These are phyloP conservation scores for Myxozyma neglecta DNA, from an alignment of 805 yeast species.

Conservation along the genomic window DNA sequence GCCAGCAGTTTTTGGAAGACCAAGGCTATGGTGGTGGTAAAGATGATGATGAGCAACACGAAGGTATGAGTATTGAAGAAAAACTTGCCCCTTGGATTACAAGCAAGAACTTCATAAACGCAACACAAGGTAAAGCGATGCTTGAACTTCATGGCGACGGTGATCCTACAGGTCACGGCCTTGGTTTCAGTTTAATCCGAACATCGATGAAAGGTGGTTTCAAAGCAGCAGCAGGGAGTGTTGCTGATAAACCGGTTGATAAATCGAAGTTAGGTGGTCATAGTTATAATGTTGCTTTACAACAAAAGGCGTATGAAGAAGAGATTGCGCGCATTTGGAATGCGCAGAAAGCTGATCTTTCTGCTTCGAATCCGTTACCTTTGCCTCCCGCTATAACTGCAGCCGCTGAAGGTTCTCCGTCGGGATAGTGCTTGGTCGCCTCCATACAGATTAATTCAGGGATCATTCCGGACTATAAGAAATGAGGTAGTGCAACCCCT, in stretches of 20 bases:
- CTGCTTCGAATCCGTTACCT: neutral
- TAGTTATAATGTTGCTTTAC: constrained; percentile 76
- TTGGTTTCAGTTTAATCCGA: constrained; percentile 81
- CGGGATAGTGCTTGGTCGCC: no score
- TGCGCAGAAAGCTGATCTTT: constrained; percentile 51
- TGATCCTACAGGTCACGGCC: constrained; percentile 89
- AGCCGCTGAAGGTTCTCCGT: no score
- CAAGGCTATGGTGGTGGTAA: constrained; percentile 53
- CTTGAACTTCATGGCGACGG: constrained; percentile 91
- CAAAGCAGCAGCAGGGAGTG: constrained; percentile 43
- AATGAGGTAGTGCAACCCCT: no score
- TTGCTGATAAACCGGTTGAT: constrained; percentile 44
- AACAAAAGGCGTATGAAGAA: constrained; percentile 88
- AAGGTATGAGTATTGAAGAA: constrained; percentile 64
- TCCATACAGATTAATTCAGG: no score
- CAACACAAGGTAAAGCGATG: constrained; percentile 97
- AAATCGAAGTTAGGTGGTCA: constrained; percentile 58
- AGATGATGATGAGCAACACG: constrained; percentile 46
- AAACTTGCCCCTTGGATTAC: constrained; percentile 92
- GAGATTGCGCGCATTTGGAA: constrained; percentile 90
- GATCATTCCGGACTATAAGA: no score
- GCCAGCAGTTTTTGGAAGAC: constrained; percentile 87
- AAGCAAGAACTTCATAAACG: constrained; percentile 85
- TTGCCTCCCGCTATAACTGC: neutral
- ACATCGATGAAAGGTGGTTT: constrained; percentile 97